Base-by-base conservation (phyloP, 2,329 filamentous ascomycete species). In the Dactylellina sp. region DNA sequence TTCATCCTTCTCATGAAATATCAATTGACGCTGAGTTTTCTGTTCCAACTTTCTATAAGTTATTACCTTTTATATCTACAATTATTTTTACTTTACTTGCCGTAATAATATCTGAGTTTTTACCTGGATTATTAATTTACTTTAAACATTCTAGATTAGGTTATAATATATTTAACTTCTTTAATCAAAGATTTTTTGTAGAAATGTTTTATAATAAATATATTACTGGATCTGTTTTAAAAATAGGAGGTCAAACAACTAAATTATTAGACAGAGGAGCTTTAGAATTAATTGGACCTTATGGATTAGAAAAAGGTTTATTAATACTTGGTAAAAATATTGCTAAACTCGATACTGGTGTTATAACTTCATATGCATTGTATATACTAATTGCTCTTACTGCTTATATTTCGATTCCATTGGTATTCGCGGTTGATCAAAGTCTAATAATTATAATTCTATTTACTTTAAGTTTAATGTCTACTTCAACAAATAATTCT, bases 151-250 rank as follows among this genome's bases (percentile, higher is more conserved):
- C 76, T 76, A 77, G 47, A 75, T 74, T 80, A 74, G 78, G 78
- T 76, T 78, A 79, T 76, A 79, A 78, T 78, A 66, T 79, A 65
- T 79, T 79, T 78, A 70, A 75, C 57, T 79, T 80, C 59, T 79
- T 79, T 77, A 80, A 79, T 75, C 78, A 79, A 78, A 65, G 78
- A 61, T 79, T 79, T 66, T 78, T 79, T 76, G 77, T 81, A 66
- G 79, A 80, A 78, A 70, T 80, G 39, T 80, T 80, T 76, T 80
- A 81, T 77, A 80, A 80, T 76, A 80, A 79, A 77, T 81, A 80
- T 79, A 78, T 80, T 76, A 79, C 77, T 76, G 78, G 79, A 77
- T 71, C 79, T 75, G 75, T 80, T 56, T 79, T 80, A 78, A 78
- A 78, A 75, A 77, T 81, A 78, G 80, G 80, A 52, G 78, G 79